These are phyloP conservation scores for Phytophthora multivora DNA, from an alignment of 352 stramenopile species.

Conservation along the genomic window DNA sequence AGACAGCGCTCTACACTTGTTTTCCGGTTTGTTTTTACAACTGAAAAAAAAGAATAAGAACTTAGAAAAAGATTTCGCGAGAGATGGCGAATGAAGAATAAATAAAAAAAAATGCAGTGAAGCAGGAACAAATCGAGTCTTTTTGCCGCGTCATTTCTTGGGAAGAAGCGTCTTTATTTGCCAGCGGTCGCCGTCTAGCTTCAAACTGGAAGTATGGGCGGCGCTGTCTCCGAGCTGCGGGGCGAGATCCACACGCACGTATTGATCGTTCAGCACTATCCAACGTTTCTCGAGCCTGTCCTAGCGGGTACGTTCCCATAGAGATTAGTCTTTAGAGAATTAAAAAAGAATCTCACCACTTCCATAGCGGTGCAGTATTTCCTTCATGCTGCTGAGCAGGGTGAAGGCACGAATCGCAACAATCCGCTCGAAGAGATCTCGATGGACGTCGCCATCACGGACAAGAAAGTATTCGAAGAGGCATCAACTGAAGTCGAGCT, in stretches of 20 bases:
- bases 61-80: slow-evolving; percentile 30
- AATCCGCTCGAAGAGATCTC: slow-evolving; percentile 57
- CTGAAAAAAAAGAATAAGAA: slow-evolving; percentile 20
- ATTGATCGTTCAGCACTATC: slow-evolving; percentile 60
- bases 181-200: slow-evolving; percentile 12
- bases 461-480: slow-evolving; percentile 63
- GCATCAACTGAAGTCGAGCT: slow-evolving; percentile 77
- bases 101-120: slow-evolving; percentile 31
- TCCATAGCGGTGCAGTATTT: slow-evolving; percentile 66
- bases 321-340: background rate
- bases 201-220: slow-evolving; percentile 46
- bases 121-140: slow-evolving; percentile 6
- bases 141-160: too few relatives aligned
- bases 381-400: slow-evolving; percentile 61
- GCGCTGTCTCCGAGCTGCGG: slow-evolving; percentile 69
- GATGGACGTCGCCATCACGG: slow-evolving; percentile 54
- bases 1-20: background rate
- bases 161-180: slow-evolving; percentile 8
- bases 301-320: slow-evolving; percentile 37
- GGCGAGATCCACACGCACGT: slow-evolving; percentile 71
- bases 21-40: slow-evolving; percentile 1
- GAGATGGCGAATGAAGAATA: slow-evolving; percentile 15
- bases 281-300: slow-evolving; percentile 61
- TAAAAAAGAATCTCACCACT: background rate
- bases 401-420: slow-evolving; percentile 62